Evolutionary conservation across 257 asterid species (phyloP), one percentile per base, ranked within the genome.

Genomic region (Ehretia macrophylla): DNA sequence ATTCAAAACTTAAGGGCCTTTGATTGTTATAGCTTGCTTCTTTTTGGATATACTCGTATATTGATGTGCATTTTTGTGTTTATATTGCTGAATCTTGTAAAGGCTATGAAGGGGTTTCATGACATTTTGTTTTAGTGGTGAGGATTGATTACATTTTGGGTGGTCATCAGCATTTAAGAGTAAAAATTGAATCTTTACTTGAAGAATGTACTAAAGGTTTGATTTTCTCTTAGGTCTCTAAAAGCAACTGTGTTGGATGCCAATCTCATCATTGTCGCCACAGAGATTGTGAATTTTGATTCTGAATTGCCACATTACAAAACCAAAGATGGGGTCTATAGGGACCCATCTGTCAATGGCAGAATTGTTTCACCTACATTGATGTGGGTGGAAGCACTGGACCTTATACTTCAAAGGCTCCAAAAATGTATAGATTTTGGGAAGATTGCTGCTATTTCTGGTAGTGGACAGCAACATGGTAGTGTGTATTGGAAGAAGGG

Each of bases 401-500:
- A 92, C 73, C 82, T 83, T 40, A 56, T 88, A 8, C 87, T 92
- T 14, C 60, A 75, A 12, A 78, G 85, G 72, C 89, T 92, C 37
- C 20, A 81, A 69, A 75, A 86, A 72, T 75, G 73, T 4, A 60
- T 92, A 2, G 79, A 92, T 68, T 83, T 88, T 12, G 82, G 77
- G 12, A 92, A 81, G 62, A 60, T 92, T 53, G 85, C 63, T 19
- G 97, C 97, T 48, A 63, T 93, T 72, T 93, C 99, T 11, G 99
- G 99, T 11, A 92, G 99, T 64, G 99, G 95, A 44, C 99, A 88
- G 82, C 99, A 88, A 56, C 99, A 92, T 55, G 99, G 99, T 47
- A 93, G 99, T 67, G 99, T 93, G 48, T 93, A 79, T 40, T 93
- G 99, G 97, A 93, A 86, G 65, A 86, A n/a, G 8, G 94, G 94